A percentile compares a stretch with the other conserved stretches of the same genome.
Evolutionary conservation across 208 protist genomes (phyloP).

Genomic region (Wallacemonas collosoma): DNA sequence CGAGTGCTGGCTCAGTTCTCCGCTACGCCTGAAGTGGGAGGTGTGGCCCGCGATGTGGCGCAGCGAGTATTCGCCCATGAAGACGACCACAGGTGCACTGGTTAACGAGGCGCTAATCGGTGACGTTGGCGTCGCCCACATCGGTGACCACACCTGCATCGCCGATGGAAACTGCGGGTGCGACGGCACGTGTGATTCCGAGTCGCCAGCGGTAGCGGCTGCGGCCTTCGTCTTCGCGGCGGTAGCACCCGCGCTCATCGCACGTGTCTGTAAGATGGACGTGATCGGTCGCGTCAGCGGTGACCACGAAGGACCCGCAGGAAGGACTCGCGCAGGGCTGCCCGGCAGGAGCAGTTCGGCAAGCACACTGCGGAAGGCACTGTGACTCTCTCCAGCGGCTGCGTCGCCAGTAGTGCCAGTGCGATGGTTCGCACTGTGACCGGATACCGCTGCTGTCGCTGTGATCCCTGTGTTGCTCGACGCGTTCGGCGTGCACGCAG

Average conservation of each 20-base stretch:
- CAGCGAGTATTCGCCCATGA: slow-evolving; percentile 11
- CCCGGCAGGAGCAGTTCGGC: neutral
- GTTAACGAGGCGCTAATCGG: neutral
- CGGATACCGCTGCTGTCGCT: too few species aligned
- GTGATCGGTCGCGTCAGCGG: neutral
- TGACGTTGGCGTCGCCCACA: neutral
- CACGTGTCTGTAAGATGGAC: neutral
- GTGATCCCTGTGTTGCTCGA: too few species aligned
- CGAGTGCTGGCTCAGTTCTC: neutral
- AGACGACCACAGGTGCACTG: neutral
- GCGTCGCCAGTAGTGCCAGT: neutral
- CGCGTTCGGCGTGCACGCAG: too few species aligned
- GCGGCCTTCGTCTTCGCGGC: neutral
- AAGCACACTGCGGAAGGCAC: slow-evolving; percentile 6
- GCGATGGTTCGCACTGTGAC: neutral
- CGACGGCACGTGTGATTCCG: neutral
- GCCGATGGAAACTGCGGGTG: neutral
- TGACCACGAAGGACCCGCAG: too few species aligned
- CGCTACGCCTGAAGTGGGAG: neutral
- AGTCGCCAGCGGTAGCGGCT: neutral
- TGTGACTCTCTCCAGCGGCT: neutral
- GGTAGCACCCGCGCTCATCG: neutral
- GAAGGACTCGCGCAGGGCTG: neutral
- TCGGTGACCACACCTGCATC: neutral
- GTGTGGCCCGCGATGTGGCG: neutral